Evolutionary conservation across 768 basidiomycete genomes (phyloP).

Genomic region (Termitomyces heimii): DNA sequence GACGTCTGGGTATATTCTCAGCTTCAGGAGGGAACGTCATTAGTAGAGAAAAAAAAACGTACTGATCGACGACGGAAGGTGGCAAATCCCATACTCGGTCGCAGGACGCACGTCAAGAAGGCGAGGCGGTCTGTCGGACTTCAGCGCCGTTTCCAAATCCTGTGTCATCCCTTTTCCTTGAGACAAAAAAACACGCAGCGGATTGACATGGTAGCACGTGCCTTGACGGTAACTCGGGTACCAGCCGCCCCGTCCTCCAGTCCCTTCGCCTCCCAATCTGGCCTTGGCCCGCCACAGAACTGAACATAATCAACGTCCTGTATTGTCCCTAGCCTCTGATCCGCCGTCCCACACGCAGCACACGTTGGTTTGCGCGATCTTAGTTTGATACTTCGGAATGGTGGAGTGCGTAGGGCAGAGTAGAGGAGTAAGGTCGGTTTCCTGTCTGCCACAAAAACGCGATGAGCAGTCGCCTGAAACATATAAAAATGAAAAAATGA

Average conservation of each 20-base stretch:
- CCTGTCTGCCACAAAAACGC: conserved; percentile 49
- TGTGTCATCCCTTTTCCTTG: not conserved
- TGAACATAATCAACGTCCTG: conserved; percentile 71
- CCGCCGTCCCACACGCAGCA: conserved; percentile 63
- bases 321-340: conserved; percentile 37
- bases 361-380: conserved; percentile 67
- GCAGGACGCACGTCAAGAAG: conserved; percentile 79
- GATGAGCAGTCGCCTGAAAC: conserved; percentile 49
- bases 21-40: too few relatives aligned
- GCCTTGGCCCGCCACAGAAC: conserved; percentile 73
- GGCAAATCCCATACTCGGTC: conserved; percentile 84
- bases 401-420: conserved; percentile 57
- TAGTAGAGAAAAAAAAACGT: not conserved
- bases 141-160: conserved; percentile 25
- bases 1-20: conserved; percentile 37
- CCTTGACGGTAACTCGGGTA: conserved; percentile 39
- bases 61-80: conserved; percentile 73
- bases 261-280: conserved; percentile 62
- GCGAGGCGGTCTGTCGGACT: conserved; percentile 19
- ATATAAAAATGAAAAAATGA: not conserved
- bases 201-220: conserved; percentile 14
- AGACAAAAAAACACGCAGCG: not conserved
- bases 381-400: conserved; percentile 83
- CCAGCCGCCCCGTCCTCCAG: conserved; percentile 32
- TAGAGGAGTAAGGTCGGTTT: conserved; percentile 28